A percentile compares a stretch with the other conserved stretches of the same genome.
These are phyloP conservation scores for Globisporangium solare DNA, from an alignment of 352 stramenopile genomes.

Conservation along the genomic window DNA sequence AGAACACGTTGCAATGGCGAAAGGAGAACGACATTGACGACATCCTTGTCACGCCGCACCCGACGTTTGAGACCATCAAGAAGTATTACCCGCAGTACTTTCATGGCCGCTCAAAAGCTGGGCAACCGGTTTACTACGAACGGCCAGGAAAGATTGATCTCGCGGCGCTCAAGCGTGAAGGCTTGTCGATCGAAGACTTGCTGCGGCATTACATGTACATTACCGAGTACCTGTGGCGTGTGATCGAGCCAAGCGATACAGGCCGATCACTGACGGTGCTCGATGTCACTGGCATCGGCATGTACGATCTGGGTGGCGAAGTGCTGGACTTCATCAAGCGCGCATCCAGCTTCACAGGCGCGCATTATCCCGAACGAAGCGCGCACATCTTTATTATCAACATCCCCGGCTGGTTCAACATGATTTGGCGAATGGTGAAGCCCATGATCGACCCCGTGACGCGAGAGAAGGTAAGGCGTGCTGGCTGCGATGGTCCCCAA, in stretches of 20 bases:
- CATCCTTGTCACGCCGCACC: conserved; percentile 79
- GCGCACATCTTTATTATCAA: conserved; percentile 96
- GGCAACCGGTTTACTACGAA: conserved; percentile 80
- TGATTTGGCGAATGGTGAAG: conserved; percentile 92
- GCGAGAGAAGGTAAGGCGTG: conserved; percentile 84
- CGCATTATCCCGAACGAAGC: conserved; percentile 92
- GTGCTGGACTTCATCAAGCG: conserved; percentile 88
- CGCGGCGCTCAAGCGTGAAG: conserved; percentile 77
- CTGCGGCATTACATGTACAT: conserved; percentile 91
- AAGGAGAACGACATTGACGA: conserved; percentile 83
- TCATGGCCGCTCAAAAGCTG: conserved; percentile 75
- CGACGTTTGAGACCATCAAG: conserved; percentile 87
- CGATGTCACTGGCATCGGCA: conserved; percentile 81
- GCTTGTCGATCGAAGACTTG: conserved; percentile 84
- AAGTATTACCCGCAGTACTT: conserved; percentile 91
- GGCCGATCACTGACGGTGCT: conserved; percentile 80
- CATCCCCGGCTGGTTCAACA: conserved; percentile 93
- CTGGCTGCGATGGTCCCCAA: too few species aligned
- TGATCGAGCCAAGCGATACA: conserved; percentile 70
- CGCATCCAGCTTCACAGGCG: conserved; percentile 82
- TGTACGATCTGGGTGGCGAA: conserved; percentile 85
- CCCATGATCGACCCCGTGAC: conserved; percentile 92
- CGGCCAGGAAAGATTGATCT: conserved; percentile 85
- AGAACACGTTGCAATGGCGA: conserved; percentile 82
- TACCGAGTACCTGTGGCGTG: conserved; percentile 88